These are phyloP conservation scores for Spathaspora hagerdaliae DNA, from an alignment of 805 yeast species.

Conservation along the genomic window DNA sequence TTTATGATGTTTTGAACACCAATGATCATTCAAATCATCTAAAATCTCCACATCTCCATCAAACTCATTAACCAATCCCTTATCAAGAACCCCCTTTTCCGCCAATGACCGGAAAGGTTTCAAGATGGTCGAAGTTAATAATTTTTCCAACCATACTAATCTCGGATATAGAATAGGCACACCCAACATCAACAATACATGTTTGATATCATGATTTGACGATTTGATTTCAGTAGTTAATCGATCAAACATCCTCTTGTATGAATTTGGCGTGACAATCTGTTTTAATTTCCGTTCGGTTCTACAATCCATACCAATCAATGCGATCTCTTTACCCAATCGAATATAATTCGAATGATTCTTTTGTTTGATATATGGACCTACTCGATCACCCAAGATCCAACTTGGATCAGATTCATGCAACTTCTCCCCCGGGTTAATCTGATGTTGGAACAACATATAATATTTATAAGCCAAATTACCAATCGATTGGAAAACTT, in stretches of 20 bases:
- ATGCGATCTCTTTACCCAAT: slow-evolving; percentile 67
- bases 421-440: slow-evolving; percentile 41
- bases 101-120: slow-evolving; percentile 62
- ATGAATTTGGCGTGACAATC: slow-evolving; percentile 54
- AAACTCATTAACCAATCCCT: slow-evolving; percentile 82
- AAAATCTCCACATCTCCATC: slow-evolving; percentile 89
- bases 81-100: slow-evolving; percentile 52
- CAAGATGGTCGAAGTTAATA: slow-evolving; percentile 57
- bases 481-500: slow-evolving; percentile 70
- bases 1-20: slow-evolving; percentile 91
- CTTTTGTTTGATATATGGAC: slow-evolving; percentile 65
- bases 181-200: slow-evolving; percentile 78
- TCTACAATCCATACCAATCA: slow-evolving; percentile 87
- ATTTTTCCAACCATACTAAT: slow-evolving; percentile 81
- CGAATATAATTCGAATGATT: slow-evolving; percentile 70
- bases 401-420: slow-evolving; percentile 47
- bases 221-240: slow-evolving; percentile 48
- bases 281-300: slow-evolving; percentile 73
- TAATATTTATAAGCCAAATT: slow-evolving; percentile 78
- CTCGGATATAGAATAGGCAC: slow-evolving; percentile 96
- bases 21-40: slow-evolving; percentile 93
- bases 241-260: slow-evolving; percentile 57
- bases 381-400: slow-evolving; percentile 55
- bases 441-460: slow-evolving; percentile 88
- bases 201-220: slow-evolving; percentile 56